Conservation (phyloP, 106 monocot species). For the Phalaenopsis equestris region DNA sequence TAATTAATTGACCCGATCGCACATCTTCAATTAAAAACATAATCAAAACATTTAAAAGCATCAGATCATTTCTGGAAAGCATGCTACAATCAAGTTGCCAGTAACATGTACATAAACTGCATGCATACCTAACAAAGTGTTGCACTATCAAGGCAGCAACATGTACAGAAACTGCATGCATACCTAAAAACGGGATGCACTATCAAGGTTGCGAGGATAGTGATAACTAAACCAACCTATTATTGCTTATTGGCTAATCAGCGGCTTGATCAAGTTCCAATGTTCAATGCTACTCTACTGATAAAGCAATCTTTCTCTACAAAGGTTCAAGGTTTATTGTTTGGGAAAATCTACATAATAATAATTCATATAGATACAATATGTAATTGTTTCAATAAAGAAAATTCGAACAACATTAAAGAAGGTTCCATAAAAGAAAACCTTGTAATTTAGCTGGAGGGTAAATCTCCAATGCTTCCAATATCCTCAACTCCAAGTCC, state of each 20-base stretch:
- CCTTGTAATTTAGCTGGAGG: slow-evolving; percentile 72
- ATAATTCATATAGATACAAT: background rate
- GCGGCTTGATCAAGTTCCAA: background rate
- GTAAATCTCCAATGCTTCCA: slow-evolving; percentile 79
- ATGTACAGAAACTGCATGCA: background rate
- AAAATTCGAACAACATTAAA: background rate
- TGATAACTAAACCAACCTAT: background rate
- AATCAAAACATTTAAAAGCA: background rate
- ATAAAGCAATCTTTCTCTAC: background rate
- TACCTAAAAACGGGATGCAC: background rate
- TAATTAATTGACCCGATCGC: background rate
- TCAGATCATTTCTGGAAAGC: background rate
- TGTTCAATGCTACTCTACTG: background rate
- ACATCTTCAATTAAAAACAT: background rate
- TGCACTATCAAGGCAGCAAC: no score
- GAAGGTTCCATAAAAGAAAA: slow-evolving; percentile 6
- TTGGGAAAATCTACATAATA: background rate
- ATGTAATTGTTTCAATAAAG: background rate
- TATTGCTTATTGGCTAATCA: background rate
- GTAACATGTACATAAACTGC: no score
- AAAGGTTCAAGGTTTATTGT: background rate
- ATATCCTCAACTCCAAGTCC: slow-evolving; percentile 61
- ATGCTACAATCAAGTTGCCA: background rate
- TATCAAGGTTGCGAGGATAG: no score
- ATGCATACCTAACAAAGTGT: no score